Base-by-base conservation (phyloP, 176 grass and related monocot species). In the Eleusine coracana region DNA sequence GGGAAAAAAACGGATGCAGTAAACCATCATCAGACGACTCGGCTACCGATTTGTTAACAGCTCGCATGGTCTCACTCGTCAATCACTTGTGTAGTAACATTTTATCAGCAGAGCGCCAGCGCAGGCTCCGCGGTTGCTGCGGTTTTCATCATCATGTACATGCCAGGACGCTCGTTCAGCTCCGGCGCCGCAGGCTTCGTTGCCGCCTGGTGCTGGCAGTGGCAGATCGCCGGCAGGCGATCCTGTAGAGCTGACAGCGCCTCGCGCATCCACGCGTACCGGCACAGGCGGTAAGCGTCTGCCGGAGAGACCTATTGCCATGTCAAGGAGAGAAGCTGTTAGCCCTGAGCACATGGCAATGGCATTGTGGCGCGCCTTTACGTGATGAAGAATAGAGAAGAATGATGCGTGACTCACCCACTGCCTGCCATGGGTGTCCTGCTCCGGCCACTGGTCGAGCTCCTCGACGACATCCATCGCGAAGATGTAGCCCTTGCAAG, bases 241-340 rank as follows among this genome's bases (percentile, higher is more conserved):
- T 77, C 75, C n/a, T 88, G 68, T 75, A 95, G 79, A 37, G 79
- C 85, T 12, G 91, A 66, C 12, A 98, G 93, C 21, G 96, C 96
- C 90, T 95, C 89, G 34, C 91, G 85, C 96, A 98, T 98, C 96
- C 96, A 98, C 41, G 93, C 89, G 68, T 98, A 98, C 69, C 96
- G 91, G 63, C 87, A 98, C 29, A 93, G 81, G 40, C 76, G 25
- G 50, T 88, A 93, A 37, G 96, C 91, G 5, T 95, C 91, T 59
- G 48, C 75, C 3, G 88, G 73, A 2, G 89, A 75, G 34, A 98
- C 84, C 92, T 94, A 34, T 13, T 40, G 66, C 38, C 14, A 34
- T 51, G 66, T 0, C 36, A 68, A 17, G 7, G 40, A 17, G 6
- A 48, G 58, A n/a, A 17, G 34, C 13, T 52, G 48, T 54, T 25